phyloP scores from a whole-genome alignment of 163 green algal genomes.

The Scenedesmus sp. region DNA sequence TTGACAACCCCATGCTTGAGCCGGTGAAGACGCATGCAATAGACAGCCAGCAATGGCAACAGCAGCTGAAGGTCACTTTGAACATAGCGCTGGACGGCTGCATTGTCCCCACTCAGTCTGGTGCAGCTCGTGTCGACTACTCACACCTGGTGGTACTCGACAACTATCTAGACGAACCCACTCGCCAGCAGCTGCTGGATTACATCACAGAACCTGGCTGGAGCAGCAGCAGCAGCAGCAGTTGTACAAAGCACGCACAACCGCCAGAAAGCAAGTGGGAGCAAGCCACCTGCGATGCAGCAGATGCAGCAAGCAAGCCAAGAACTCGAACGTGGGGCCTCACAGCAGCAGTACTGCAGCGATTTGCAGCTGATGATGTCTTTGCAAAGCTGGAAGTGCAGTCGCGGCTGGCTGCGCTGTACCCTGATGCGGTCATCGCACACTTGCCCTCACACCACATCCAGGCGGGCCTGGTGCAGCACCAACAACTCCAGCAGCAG shows the following conservation, averaged over 20 bases:
- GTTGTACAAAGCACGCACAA: slow-evolving; percentile 50
- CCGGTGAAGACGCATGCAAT: slow-evolving; percentile 12
- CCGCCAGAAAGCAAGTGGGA: slow-evolving; percentile 79
- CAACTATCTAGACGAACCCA: slow-evolving; percentile 76
- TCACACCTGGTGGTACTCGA: slow-evolving; percentile 83
- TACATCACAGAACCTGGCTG: slow-evolving; percentile 66
- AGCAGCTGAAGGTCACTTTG: slow-evolving; percentile 53
- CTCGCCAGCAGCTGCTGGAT: slow-evolving; percentile 69
- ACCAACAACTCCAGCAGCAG: background rate
- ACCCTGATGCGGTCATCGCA: slow-evolving; percentile 74
- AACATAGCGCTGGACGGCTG: slow-evolving; percentile 81
- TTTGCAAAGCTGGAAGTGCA: slow-evolving; percentile 84
- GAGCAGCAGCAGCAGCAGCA: slow-evolving; percentile 40
- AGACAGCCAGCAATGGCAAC: background rate
- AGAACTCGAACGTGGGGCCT: slow-evolving; percentile 80
- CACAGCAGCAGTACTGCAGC: slow-evolving; percentile 59
- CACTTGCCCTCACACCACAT: slow-evolving; percentile 63
- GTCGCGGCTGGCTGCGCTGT: slow-evolving; percentile 79
- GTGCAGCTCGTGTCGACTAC: slow-evolving; percentile 60
- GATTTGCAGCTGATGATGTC: slow-evolving; percentile 60
- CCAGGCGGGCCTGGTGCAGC: slow-evolving; percentile 8
- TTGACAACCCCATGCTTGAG: background rate
- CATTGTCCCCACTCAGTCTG: slow-evolving; percentile 76
- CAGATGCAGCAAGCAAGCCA: slow-evolving; percentile 38
- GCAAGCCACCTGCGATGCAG: slow-evolving; percentile 80